These are phyloP conservation scores for Emergomyces africanus DNA, from an alignment of 2,329 filamentous ascomycete genomes.

Conservation along the genomic window DNA sequence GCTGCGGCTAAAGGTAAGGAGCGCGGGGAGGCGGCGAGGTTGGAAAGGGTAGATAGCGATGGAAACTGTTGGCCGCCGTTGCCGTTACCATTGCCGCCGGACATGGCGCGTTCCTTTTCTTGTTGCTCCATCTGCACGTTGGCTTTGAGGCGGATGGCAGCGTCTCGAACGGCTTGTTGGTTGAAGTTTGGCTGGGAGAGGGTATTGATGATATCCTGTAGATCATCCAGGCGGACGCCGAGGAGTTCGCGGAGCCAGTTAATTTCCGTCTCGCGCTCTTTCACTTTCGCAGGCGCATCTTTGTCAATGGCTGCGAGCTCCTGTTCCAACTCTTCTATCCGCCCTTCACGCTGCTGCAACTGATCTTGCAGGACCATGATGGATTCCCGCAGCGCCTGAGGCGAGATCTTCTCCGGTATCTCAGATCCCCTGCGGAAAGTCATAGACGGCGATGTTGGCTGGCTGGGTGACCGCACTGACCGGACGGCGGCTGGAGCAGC, in stretches of 20 bases:
- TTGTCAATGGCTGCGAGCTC: slow-evolving; percentile 56
- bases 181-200: slow-evolving; percentile 65
- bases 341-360: slow-evolving; percentile 80
- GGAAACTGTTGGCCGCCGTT: slow-evolving; percentile 44
- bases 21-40: slow-evolving; percentile 65
- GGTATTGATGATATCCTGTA: slow-evolving; percentile 79
- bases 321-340: slow-evolving; percentile 76
- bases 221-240: slow-evolving; percentile 76
- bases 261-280: slow-evolving; percentile 88
- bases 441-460: slow-evolving; percentile 36
- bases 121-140: slow-evolving; percentile 98
- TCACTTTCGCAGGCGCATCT: slow-evolving; percentile 67
- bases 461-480: slow-evolving; percentile 24
- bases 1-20: slow-evolving; percentile 69
- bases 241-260: slow-evolving; percentile 89
- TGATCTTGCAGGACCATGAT: slow-evolving; percentile 96
- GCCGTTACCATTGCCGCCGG: slow-evolving; percentile 46
- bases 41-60: slow-evolving; percentile 63
- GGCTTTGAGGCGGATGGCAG: slow-evolving; percentile 81
- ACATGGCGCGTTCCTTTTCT: slow-evolving; percentile 74
- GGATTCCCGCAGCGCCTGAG: slow-evolving; percentile 86
- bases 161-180: slow-evolving; percentile 68
- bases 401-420: slow-evolving; percentile 75
- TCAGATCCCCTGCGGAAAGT: slow-evolving; percentile 33
- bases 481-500: slow-evolving; percentile 22